Evolutionary conservation across 306 rosid genomes (phyloP), one percentile per base, ranked within the genome.

Genomic region (Rubus parviflorus): DNA sequence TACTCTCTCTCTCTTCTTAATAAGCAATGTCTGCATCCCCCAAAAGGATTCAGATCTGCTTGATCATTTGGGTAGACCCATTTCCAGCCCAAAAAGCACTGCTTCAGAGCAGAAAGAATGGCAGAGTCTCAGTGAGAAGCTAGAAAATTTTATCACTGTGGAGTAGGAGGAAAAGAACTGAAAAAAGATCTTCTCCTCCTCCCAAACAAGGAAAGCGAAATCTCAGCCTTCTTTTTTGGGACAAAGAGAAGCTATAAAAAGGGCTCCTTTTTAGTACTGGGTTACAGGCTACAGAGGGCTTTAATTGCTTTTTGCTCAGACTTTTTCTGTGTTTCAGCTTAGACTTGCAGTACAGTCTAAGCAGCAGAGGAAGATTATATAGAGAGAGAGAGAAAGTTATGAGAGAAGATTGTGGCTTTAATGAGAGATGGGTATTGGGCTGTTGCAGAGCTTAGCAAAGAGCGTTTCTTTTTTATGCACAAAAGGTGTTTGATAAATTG

Each of bases 191-290:
- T 85, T 77, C 75, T 65, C 5, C 49, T 37, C 75, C 6, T 60
- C 53, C 79, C 87, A 66, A 76, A 83, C 58, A 64, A 79, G 74
- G 84, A 80, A 78, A 57, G 86, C 76, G 60, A 80, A 64, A 72
- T 74, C 80, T 74, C 82, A 72, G 86, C 74, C 79, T 75, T 63
- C 20, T 45, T 80, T 64, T 86, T 78, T 72, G 63, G 73, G 92
- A 85, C 88, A 85, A 90, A 87, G 63, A 70, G 85, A 83, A 81
- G 85, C 72, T 81, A 81, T 63, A 68, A 78, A 85, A 89, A 83
- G 78, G 38, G 79, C 45, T 75, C 52, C 82, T 80, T 86, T 82
- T 82, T 72, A 77, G 82, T 62, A 13, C 43, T 51, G 86, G 80
- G 67, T 82, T 56, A 46, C 30, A 65, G 6, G 54, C 35, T 2